A percentile compares a stretch with the other conserved stretches of the same genome.
These are phyloP conservation scores for Plectranthus barbatus DNA, from an alignment of 257 asterid genomes.

Conservation along the genomic window DNA sequence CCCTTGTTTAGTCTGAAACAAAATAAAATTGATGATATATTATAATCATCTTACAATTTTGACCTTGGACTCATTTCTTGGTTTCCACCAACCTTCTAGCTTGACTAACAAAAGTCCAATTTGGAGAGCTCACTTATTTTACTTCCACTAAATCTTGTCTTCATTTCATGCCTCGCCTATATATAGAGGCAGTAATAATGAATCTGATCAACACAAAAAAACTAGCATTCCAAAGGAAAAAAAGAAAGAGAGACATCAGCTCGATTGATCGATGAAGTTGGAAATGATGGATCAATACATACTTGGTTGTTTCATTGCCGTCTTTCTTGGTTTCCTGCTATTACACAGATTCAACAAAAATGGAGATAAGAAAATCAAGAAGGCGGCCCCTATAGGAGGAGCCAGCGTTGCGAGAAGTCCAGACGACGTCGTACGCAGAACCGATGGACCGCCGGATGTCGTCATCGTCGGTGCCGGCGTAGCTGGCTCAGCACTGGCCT, in stretches of 20 bases:
- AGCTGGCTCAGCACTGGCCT: constrained; percentile 53
- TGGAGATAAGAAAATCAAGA: background rate
- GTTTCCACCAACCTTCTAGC: background rate
- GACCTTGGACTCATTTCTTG: constrained; percentile 2
- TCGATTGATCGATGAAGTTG: constrained; percentile 12
- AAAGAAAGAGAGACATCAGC: background rate
- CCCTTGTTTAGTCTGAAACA: background rate
- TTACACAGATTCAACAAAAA: constrained; percentile 11
- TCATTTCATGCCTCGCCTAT: background rate
- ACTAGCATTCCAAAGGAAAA: background rate
- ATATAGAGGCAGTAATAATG: background rate
- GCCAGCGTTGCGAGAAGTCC: background rate
- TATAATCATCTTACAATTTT: background rate
- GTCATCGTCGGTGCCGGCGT: constrained; percentile 49
- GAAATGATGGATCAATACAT: constrained; percentile 22
- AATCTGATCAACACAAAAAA: background rate
- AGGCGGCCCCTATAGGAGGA: background rate
- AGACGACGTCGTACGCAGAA: background rate
- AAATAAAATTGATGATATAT: background rate
- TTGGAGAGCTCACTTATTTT: constrained; percentile 16
- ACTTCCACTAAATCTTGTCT: background rate
- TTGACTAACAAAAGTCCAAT: constrained; percentile 4
- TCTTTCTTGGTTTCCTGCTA: constrained; percentile 15
- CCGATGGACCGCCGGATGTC: constrained; percentile 38
- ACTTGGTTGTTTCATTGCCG: constrained; percentile 27